Evolutionary conservation across 176 grass and related monocot genomes (phyloP), one percentile per base, ranked within the genome.

Genomic region (Chrysopogon serrulatus): DNA sequence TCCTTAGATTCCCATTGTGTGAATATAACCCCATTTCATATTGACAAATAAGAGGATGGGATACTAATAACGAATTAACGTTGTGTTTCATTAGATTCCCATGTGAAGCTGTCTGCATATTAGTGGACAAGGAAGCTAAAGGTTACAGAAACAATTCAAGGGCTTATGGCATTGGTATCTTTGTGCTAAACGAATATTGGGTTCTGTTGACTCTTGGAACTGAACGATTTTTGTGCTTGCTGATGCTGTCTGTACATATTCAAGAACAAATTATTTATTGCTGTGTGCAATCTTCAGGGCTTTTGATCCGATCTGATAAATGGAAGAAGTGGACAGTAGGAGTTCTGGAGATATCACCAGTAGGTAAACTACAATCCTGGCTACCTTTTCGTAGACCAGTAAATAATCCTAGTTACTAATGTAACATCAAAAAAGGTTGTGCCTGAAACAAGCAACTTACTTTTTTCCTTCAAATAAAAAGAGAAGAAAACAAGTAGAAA

Each of bases 401-500:
- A 27, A 43, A 23, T 65, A 44, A 23, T 32, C 3, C 14, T 79
- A 64, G 13, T n/a, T 13, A 30, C 27, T 60, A 64, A 26, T 48
- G 18, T n/a, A 33, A 37, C 56, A 85, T 63, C 12, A 16, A 15
- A 79, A 34, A 75, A 53, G 27, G 36, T 37, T 82, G n/a, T 66
- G 45, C 54, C 73, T 64, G 65, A 42, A 85, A 76, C 82, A 60
- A 79, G 79, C 44, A 90, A 47, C 48, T 31, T 10, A 5, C 40
- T 74, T 74, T 74, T 51, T 12, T 12, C 23, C 65, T 28, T 13
- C 0, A 49, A 48, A 48, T 28, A 73, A 73, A 33, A 49, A 26
- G 23, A 48, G 28, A 73, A 33, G 26, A 73, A 67, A 79, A 79
- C 81, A 60, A 75, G 69, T 37, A 74, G 34, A 48, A 68, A 26